These are phyloP conservation scores for Leptographium flavum DNA, from an alignment of 2,329 filamentous ascomycete genomes.

Conservation along the genomic window DNA sequence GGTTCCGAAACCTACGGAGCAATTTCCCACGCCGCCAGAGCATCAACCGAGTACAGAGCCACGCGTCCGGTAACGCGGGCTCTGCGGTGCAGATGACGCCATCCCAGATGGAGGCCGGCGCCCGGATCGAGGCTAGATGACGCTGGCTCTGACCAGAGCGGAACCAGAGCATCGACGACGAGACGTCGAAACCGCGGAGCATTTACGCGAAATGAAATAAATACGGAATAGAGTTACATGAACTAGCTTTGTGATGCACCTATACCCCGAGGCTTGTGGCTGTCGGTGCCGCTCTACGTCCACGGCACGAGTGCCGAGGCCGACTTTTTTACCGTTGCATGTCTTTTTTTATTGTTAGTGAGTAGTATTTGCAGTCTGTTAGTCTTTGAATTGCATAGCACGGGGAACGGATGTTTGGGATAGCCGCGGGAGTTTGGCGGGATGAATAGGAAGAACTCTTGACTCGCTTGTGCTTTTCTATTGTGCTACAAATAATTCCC, in stretches of 20 bases:
- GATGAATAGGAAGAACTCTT: neutral
- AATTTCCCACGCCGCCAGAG: neutral
- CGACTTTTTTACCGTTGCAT: neutral
- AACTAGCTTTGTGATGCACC: neutral
- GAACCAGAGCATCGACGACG: too few relatives aligned
- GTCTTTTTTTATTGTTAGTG: conserved; percentile 1
- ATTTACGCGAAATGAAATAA: neutral
- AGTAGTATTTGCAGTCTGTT: neutral
- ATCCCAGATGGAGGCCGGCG: conserved; percentile 22
- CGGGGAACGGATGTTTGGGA: neutral
- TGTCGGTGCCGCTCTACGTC: too few relatives aligned
- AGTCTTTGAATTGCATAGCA: conserved; percentile 1
- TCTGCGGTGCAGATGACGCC: conserved; percentile 13
- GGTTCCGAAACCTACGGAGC: neutral
- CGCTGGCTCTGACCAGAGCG: neutral
- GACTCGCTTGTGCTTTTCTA: neutral
- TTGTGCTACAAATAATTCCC: conserved; percentile 45
- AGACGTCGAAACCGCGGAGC: too few relatives aligned
- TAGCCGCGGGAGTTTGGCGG: neutral
- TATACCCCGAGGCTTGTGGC: neutral
- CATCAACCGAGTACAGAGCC: neutral
- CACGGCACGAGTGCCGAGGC: too few relatives aligned
- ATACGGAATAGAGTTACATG: neutral
- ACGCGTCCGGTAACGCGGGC: neutral
- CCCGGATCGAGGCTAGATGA: conserved; percentile 6